These are phyloP conservation scores for Globisporangium solare DNA, from an alignment of 352 stramenopile genomes.

Conservation along the genomic window DNA sequence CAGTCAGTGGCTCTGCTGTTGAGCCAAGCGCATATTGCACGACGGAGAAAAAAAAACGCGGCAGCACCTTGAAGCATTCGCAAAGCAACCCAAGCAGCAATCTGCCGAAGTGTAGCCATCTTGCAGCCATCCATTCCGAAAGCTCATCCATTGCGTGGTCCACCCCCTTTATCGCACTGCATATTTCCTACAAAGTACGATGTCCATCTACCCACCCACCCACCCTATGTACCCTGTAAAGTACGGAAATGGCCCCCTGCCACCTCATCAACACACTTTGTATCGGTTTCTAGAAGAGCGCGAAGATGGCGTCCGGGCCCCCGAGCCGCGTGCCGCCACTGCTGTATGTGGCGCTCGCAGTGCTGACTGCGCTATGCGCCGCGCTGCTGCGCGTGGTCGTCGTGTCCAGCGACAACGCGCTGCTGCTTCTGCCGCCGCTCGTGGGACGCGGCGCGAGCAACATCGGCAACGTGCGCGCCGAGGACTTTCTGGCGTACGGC, in stretches of 20 bases:
- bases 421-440: slow-evolving; percentile 10
- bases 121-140: too few relatives aligned
- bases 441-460: slow-evolving; percentile 21
- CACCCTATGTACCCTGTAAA: too few relatives aligned
- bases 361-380: slow-evolving; percentile 6
- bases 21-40: too few relatives aligned
- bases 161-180: too few relatives aligned
- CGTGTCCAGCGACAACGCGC: not conserved
- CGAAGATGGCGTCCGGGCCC: slow-evolving; percentile 9
- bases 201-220: too few relatives aligned
- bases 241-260: not conserved
- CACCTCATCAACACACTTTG: slow-evolving; percentile 3
- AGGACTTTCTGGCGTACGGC: slow-evolving; percentile 63
- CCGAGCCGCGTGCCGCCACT: not conserved
- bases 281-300: not conserved
- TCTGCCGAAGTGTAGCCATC: too few relatives aligned
- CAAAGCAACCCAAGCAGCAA: too few relatives aligned
- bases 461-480: slow-evolving; percentile 56
- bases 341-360: not conserved
- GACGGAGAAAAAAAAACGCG: too few relatives aligned
- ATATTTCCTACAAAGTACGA: too few relatives aligned
- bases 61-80: too few relatives aligned
- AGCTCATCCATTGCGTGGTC: too few relatives aligned
- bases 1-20: too few relatives aligned
- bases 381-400: slow-evolving; percentile 9